Conservation (phyloP, 1,284 basidiomycete species). For the Gomphus bonarii region DNA sequence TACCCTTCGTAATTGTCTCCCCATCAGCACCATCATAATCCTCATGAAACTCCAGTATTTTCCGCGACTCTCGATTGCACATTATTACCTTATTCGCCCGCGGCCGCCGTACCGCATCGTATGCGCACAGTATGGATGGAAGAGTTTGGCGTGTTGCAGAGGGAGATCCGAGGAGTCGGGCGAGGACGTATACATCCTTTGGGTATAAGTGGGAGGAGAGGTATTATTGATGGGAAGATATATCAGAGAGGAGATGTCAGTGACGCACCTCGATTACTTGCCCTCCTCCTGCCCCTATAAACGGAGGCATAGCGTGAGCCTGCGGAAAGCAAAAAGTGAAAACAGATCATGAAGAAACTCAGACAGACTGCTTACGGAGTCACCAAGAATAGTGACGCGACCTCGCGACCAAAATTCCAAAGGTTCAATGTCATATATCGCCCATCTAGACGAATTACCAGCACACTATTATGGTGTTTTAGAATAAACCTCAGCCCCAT, state of each 20-base stretch:
- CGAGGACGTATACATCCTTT: slow-evolving; percentile 8
- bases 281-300: slow-evolving; percentile 45
- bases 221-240: not conserved
- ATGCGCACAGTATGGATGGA: not conserved
- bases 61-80: not conserved
- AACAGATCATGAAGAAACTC: not conserved
- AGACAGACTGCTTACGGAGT: slow-evolving; percentile 28
- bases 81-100: not conserved
- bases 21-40: not conserved
- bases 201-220: not conserved
- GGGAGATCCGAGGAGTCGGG: slow-evolving; percentile 3
- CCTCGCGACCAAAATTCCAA: slow-evolving; percentile 29
- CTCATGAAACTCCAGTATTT: not conserved
- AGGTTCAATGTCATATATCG: slow-evolving; percentile 25
- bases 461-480: slow-evolving; percentile 6
- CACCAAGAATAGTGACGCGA: slow-evolving; percentile 38
- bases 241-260: not conserved
- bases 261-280: slow-evolving; percentile 18
- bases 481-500: not conserved
- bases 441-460: slow-evolving; percentile 23
- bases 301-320: slow-evolving; percentile 47
- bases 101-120: slow-evolving; percentile 2
- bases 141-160: not conserved
- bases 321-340: slow-evolving; percentile 7
- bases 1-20: not conserved